Conservation (phyloP, 345 rosid species). For the thale cress (Arabidopsis thaliana) region DNA sequence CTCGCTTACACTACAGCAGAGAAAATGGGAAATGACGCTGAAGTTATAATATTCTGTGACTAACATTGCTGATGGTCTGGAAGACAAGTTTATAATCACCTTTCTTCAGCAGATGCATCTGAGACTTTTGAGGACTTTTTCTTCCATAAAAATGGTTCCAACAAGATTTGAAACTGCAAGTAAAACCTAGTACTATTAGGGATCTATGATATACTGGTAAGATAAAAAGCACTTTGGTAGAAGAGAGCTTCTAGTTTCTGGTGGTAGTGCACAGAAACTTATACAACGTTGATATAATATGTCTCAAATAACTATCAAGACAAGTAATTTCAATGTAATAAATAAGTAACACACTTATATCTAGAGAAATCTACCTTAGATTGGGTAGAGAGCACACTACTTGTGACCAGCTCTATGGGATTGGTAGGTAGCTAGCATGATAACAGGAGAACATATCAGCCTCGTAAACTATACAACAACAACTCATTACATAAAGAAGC, state of each 20-base stretch:
- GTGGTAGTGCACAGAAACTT: neutral
- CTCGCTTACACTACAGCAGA: conserved; percentile 65
- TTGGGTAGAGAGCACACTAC: conserved; percentile 74
- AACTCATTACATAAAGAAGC: conserved; percentile 21
- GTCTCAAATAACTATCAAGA: conserved; percentile 8
- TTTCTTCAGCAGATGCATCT: conserved; percentile 52
- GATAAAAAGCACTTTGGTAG: conserved; percentile 11
- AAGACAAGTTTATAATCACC: conserved; percentile 46
- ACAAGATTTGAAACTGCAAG: conserved; percentile 65
- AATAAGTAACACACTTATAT: conserved; percentile 10
- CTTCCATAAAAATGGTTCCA: conserved; percentile 86
- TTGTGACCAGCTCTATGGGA: conserved; percentile 68
- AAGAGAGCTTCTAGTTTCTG: conserved; percentile 16
- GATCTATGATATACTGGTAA: conserved; percentile 8
- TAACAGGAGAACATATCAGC: conserved; percentile 17
- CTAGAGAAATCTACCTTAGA: conserved; percentile 69
- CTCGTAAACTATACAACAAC: conserved; percentile 21
- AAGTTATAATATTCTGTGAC: neutral
- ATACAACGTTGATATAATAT: neutral
- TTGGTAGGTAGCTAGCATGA: conserved; percentile 73
- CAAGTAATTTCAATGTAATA: neutral
- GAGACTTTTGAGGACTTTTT: conserved; percentile 51
- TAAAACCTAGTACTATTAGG: conserved; percentile 13
- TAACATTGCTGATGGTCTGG: neutral
- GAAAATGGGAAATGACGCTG: conserved; percentile 26